Percentiles rank a stretch among this genome's conserved stretches.
These are phyloP conservation scores for Nigrospora oryzae DNA, from an alignment of 2,329 filamentous ascomycete species.

Conservation along the genomic window DNA sequence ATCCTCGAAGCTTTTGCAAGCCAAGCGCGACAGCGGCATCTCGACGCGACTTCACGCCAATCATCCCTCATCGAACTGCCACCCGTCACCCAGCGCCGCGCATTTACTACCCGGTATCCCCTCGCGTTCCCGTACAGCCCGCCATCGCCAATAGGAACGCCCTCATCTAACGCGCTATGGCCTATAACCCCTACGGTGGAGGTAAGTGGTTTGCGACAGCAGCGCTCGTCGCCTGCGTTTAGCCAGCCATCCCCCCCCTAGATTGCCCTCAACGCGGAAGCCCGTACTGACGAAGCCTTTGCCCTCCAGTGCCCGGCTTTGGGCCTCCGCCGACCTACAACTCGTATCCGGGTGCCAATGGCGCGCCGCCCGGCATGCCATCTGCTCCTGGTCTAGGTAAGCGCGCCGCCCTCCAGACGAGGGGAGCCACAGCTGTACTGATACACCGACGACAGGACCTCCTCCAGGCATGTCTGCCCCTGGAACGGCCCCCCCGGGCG, in stretches of 20 bases:
- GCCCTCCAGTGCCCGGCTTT: conserved; percentile 48
- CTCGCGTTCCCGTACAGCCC: too few species aligned
- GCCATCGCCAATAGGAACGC: too few species aligned
- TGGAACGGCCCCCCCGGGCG: conserved; percentile 70
- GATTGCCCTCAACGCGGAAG: not conserved
- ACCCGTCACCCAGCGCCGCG: too few species aligned
- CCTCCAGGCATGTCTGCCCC: conserved; percentile 78
- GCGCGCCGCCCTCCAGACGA: conserved; percentile 12
- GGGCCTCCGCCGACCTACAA: conserved; percentile 68
- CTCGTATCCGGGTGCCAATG: conserved; percentile 53
- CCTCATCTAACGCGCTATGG: conserved; percentile 27
- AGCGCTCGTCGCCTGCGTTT: not conserved
- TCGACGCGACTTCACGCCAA: too few species aligned
- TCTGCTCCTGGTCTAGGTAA: conserved; percentile 78
- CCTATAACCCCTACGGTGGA: conserved; percentile 52
- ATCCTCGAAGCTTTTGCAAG: too few species aligned
- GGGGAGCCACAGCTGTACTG: not conserved
- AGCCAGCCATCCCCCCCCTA: too few species aligned
- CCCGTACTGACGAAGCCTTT: not conserved
- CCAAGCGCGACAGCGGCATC: too few species aligned
- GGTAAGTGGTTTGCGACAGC: conserved; percentile 24
- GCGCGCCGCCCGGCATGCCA: conserved; percentile 58
- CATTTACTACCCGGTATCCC: too few species aligned
- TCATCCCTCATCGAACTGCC: too few species aligned
- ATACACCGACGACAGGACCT: conserved; percentile 42